Conservation (phyloP, 768 basidiomycete genomes). For the Crepidotus variabilis region DNA sequence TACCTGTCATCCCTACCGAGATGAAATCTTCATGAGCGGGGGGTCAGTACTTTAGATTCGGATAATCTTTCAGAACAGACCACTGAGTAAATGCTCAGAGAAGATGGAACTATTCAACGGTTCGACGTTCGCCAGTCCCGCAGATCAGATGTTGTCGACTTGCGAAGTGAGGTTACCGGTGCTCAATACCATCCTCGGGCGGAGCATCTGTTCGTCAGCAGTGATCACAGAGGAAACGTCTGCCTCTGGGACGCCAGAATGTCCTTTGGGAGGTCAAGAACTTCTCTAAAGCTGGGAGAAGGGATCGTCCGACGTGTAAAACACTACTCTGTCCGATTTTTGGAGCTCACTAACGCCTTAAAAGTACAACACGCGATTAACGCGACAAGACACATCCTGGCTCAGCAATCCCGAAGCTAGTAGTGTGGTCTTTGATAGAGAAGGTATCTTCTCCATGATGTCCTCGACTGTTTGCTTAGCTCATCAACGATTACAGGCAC, state of each 20-base stretch:
- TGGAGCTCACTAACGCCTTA: neutral
- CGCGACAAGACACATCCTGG: constrained; percentile 32
- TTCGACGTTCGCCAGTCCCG: constrained; percentile 50
- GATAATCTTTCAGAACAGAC: constrained; percentile 11
- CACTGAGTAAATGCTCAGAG: constrained; percentile 34
- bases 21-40: constrained; percentile 68
- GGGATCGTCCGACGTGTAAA: constrained; percentile 56
- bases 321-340: neutral
- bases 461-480: neutral
- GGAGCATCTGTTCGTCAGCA: constrained; percentile 66
- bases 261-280: constrained; percentile 55
- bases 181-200: constrained; percentile 65
- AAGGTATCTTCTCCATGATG: constrained; percentile 39
- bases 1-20: constrained; percentile 61
- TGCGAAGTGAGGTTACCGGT: constrained; percentile 55
- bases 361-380: constrained; percentile 40
- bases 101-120: constrained; percentile 64
- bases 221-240: constrained; percentile 55
- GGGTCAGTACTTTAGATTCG: constrained; percentile 37
- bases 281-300: constrained; percentile 28
- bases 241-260: constrained; percentile 70
- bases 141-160: constrained; percentile 40
- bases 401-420: constrained; percentile 64
- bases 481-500: constrained; percentile 38
- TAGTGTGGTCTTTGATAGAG: constrained; percentile 63